Evolutionary conservation across 129 eudicot genomes (phyloP), one percentile per base, ranked within the genome.

Genomic region (Flaveria sonorensis): DNA sequence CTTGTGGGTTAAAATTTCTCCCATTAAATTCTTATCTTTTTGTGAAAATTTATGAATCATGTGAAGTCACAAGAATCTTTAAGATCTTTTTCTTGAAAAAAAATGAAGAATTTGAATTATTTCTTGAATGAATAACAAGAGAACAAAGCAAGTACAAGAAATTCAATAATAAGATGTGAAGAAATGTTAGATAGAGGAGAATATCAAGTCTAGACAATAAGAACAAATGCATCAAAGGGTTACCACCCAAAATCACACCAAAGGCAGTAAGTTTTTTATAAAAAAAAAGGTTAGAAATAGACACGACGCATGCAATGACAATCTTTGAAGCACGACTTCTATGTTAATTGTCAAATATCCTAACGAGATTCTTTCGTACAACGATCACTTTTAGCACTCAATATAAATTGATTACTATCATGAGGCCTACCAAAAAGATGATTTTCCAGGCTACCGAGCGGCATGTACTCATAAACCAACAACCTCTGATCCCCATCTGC

Each of bases 381-480:
- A 21, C 57, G 14, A 70, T 43, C 42, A 26, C 8, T 61, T 60
- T 46, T 15, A 62, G 50, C 71, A 26, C 48, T 69, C 16, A 60
- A 78, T 19, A 68, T 13, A 36, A 68, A 26, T 42, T 13, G 19
- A 12, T 56, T 68, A 20, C 21, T 30, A 62, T 43, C 57, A 40
- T 28, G 47, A 74, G 18, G 23, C 73, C 11, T 90, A 93, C 98
- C 96, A 82, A 88, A 93, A 36, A 93, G 95, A 81, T 88, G 98
- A 84, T 86, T 69, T 81, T 91, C 95, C 77, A 93, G 77, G 89
- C 96, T 93, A 16, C 98, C 98, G 75, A 68, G 68, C 4, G 92
- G 87, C 96, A 93, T 93, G 87, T 83, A 90, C 75, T 93, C 96
- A 59, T 93, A 93, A 56, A 93, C 96, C 76, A 93, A 74, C 48